Percentiles rank a stretch among this genome's conserved stretches.
phyloP scores from a whole-genome alignment of 1,284 basidiomycete species.

The Sporisorium exsertum region DNA sequence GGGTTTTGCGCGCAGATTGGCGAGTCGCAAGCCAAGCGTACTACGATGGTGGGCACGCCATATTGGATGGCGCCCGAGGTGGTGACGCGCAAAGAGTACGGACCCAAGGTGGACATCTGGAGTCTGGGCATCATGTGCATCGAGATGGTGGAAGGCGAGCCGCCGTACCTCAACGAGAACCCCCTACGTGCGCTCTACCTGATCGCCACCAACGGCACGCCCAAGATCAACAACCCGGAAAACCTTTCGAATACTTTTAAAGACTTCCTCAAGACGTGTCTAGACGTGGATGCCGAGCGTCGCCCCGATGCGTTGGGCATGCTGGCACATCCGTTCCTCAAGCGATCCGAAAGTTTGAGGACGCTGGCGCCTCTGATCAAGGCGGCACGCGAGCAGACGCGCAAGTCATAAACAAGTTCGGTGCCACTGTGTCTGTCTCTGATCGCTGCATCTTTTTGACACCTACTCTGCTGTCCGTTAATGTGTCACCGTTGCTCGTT shows the following conservation, averaged over 20 bases:
- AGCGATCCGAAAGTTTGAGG: conserved; percentile 80
- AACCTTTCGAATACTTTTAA: conserved; percentile 86
- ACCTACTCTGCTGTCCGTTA: no score
- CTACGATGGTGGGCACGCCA: conserved; percentile 99
- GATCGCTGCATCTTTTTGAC: neutral
- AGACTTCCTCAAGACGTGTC: conserved; percentile 87
- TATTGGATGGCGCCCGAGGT: conserved; percentile 99
- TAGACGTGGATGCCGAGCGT: conserved; percentile 94
- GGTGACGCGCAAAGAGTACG: conserved; percentile 97
- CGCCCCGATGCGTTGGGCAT: conserved; percentile 87
- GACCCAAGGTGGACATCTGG: conserved; percentile 99
- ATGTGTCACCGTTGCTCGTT: no score
- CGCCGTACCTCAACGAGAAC: conserved; percentile 96
- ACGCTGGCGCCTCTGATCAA: conserved; percentile 92
- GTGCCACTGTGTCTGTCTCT: neutral
- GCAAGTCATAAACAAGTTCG: conserved; percentile 24
- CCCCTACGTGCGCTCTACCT: conserved; percentile 93
- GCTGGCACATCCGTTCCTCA: conserved; percentile 90
- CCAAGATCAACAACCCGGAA: conserved; percentile 94
- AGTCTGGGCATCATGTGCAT: conserved; percentile 98
- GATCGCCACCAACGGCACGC: conserved; percentile 98
- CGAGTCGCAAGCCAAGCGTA: conserved; percentile 89
- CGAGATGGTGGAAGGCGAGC: conserved; percentile 99
- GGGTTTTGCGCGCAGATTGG: conserved; percentile 98
- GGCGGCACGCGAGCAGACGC: conserved; percentile 80